Conservation (phyloP, 2,329 filamentous ascomycete species). For the Zymoseptoria crescenta region DNA sequence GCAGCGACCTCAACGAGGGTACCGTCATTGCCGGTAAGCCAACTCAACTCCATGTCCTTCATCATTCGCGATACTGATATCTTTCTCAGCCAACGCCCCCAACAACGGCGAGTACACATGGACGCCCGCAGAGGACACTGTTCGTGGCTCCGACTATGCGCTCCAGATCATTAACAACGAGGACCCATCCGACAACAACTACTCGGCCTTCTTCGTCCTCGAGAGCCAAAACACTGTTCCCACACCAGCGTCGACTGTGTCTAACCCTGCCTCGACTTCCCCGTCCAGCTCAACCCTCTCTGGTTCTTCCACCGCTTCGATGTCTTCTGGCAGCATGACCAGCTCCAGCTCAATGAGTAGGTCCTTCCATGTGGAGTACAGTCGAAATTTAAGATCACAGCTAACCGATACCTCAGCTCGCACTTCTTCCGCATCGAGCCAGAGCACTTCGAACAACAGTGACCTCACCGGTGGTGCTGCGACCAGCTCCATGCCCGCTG, state of each 20-base stretch:
- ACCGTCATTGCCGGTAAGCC: constrained; percentile 27
- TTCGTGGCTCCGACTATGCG: constrained; percentile 42
- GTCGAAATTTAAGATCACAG: not conserved
- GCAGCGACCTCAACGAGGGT: constrained; percentile 30
- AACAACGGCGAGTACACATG: constrained; percentile 46
- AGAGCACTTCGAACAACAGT: not conserved
- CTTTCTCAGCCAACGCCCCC: constrained; percentile 35
- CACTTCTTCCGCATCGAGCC: not conserved
- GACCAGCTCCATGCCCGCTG: constrained; percentile 6
- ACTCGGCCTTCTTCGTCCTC: constrained; percentile 45
- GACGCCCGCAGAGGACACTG: constrained; percentile 35
- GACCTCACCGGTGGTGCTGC: constrained; percentile 1
- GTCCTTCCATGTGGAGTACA: not conserved
- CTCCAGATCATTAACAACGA: constrained; percentile 46
- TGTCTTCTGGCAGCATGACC: not conserved
- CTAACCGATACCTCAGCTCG: constrained; percentile 1
- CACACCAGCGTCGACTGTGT: constrained; percentile 21
- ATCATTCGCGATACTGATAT: not conserved
- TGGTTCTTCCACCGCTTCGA: not conserved
- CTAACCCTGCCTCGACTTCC: constrained; percentile 27
- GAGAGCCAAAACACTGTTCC: constrained; percentile 37
- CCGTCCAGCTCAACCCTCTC: not conserved
- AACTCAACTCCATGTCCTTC: constrained; percentile 1
- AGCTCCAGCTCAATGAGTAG: not conserved
- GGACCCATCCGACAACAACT: constrained; percentile 41